Evolutionary conservation across 495 filamentous ascomycete genomes (phyloP).

Genomic region (Poronia punctata): DNA sequence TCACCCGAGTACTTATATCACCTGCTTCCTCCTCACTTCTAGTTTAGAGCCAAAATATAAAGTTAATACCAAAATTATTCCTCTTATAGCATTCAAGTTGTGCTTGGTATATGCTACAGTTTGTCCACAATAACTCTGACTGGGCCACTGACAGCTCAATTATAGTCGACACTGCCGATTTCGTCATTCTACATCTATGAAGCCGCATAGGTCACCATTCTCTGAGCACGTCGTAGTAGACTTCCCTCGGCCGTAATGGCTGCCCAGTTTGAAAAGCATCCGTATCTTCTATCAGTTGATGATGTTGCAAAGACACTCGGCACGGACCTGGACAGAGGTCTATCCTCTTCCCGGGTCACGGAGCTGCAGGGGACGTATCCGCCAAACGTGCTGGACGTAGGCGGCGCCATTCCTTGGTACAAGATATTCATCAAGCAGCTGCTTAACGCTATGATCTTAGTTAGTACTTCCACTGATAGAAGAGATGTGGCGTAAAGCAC

Average conservation of each 20-base stretch:
- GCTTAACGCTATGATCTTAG: constrained; percentile 61
- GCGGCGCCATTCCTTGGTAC: constrained; percentile 54
- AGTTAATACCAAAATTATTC: too few relatives aligned
- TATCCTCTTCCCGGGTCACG: constrained; percentile 42
- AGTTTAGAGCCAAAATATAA: too few relatives aligned
- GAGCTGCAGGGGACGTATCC: constrained; percentile 47
- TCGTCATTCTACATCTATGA: too few relatives aligned
- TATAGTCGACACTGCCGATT: too few relatives aligned
- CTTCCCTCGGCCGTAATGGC: constrained; percentile 26
- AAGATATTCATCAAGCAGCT: constrained; percentile 60
- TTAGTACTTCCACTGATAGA: constrained; percentile 24
- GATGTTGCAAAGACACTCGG: constrained; percentile 46
- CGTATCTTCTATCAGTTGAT: constrained; percentile 44
- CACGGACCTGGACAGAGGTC: constrained; percentile 53
- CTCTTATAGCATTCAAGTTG: too few relatives aligned
- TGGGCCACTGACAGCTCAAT: too few relatives aligned
- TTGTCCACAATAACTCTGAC: too few relatives aligned
- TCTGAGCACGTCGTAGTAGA: background rate
- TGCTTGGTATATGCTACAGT: too few relatives aligned
- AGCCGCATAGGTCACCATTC: background rate
- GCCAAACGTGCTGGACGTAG: constrained; percentile 56
- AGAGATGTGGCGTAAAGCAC: too few relatives aligned
- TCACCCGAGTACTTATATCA: background rate
- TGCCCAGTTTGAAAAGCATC: constrained; percentile 38
- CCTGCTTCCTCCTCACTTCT: constrained; percentile 2